Conservation (phyloP, 352 stramenopile genomes). For the Phytophthora pini region DNA sequence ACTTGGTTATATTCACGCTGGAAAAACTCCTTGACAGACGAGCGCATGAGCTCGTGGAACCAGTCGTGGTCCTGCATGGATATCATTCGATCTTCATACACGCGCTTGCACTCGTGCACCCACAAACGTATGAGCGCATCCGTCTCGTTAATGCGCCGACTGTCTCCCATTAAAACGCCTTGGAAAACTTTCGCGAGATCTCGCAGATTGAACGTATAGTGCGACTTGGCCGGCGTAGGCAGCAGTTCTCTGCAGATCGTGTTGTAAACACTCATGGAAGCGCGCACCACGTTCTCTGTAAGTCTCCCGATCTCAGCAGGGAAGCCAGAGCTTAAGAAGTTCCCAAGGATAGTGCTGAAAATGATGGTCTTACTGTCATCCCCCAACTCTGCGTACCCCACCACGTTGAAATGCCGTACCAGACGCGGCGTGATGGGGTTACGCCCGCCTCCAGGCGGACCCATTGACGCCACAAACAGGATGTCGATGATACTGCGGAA, state of each 20-base stretch:
- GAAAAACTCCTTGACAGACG: conserved; percentile 79
- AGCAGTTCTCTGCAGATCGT: conserved; percentile 90
- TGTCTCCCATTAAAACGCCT: conserved; percentile 89
- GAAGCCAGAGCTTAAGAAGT: conserved; percentile 69
- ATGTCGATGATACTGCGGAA: conserved; percentile 92
- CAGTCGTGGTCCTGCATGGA: conserved; percentile 91
- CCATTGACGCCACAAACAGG: conserved; percentile 92
- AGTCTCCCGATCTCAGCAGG: conserved; percentile 59
- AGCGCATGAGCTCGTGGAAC: conserved; percentile 83
- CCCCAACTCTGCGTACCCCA: conserved; percentile 91
- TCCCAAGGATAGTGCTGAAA: conserved; percentile 93
- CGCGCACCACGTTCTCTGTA: conserved; percentile 72
- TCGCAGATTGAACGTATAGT: conserved; percentile 97
- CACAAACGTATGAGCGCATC: conserved; percentile 88
- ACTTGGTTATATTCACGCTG: conserved; percentile 84
- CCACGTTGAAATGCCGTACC: conserved; percentile 94
- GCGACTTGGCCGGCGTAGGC: conserved; percentile 94
- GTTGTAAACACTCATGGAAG: conserved; percentile 92
- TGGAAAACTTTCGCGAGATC: conserved; percentile 96
- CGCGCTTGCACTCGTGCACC: conserved; percentile 93
- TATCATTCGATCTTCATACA: conserved; percentile 96
- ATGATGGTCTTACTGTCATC: conserved; percentile 92
- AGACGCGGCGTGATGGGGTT: conserved; percentile 93
- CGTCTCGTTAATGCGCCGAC: conserved; percentile 64
- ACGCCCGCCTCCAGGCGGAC: conserved; percentile 90